Base-by-base conservation (phyloP, 306 rosid species). In the Prunus salicina region DNA sequence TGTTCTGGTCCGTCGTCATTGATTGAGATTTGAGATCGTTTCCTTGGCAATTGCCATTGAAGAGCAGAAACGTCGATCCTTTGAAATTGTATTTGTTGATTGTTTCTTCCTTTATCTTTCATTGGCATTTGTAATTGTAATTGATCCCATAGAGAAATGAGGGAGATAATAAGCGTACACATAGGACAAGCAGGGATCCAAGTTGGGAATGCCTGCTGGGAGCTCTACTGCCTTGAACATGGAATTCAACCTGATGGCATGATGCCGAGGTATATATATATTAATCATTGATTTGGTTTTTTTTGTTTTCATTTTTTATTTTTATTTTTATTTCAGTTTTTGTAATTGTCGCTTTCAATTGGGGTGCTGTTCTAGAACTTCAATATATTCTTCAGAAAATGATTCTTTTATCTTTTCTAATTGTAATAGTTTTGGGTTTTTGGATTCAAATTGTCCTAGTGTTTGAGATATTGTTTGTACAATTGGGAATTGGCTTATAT, bases 131-230 rank as follows among this genome's bases (percentile, higher is more conserved):
- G 69, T 15, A 19, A 15, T 64, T 64, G 49, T 2, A 20, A 12
- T 2, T 41, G 34, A 15, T 1, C n/a, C n/a, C 5, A 62, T 12
- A 38, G 77, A 73, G 18, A 62, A 8, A 77, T 90, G 96, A 88
- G 96, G 72, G 96, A 90, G 71, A 82, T 90, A 62, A 86, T 90
- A 58, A 90, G 91, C 77, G 72, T 90, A 66, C 96, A 90, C 82
- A 86, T 90, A 62, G 96, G 96, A 18, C 96, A 90, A 75, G 96
- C 96, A 77, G 96, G 96, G 79, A 83, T 88, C 77, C 96, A 90
- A 86, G 90, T 90, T 32, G 96, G 96, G 25, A 90, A 90, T 84
- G 87, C 96, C 32, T 90, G 96, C 66, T 90, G 96, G 96, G 96
- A 90, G 84, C 84, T 90, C 16, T 90, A 88, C 85, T 90, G 96